Evolutionary conservation across 1,284 basidiomycete genomes (phyloP), one percentile per base, ranked within the genome.

Genomic region (Mrakiaceae sp.): DNA sequence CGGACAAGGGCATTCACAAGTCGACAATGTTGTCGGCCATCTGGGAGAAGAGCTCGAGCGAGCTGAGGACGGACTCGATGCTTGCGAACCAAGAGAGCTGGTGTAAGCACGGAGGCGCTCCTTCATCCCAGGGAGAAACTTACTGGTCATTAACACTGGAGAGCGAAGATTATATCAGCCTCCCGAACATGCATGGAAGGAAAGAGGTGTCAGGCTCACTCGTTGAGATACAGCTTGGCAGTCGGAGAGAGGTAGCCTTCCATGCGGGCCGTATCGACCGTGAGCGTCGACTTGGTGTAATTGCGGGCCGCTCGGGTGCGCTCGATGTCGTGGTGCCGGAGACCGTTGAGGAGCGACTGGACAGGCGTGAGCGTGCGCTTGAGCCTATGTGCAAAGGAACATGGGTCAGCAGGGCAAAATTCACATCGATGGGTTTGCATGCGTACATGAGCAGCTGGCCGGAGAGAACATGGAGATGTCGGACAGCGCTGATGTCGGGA

Each of bases 331-430:
- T 68, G 59, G 56, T 68, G 60, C 9, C 65, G 52, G 40, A 70
- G 67, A 3, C 63, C 60, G 55, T 63, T 49, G 10, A 68, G 59
- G 43, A 68, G 48, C n/a, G 53, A 62, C 12, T 66, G 66, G 8
- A 70, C 62, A 7, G 69, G 69, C 3, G 56, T 67, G 4, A 70
- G 55, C 3, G 66, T 67, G 1, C 69, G 58, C 40, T 70, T 68
- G 9, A 70, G 64, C 49, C 44, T 60, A 27, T 27, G 27, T 27
- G 27, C 27, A 27, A 11, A 52, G 55, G 11, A 60, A 48, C 11
- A 39, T 14, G 16, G 27, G 48, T 10, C 7, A 51, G 39, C 6
- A 40, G 48, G 47, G 47, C 5, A 40, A 51, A n/a, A 10, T 14
- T 16, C 42, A 44, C 39, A 50, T 10, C 48, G n/a, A 40, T 10